These are phyloP conservation scores for Carpinus fangiana DNA, from an alignment of 306 rosid genomes.

Conservation along the genomic window DNA sequence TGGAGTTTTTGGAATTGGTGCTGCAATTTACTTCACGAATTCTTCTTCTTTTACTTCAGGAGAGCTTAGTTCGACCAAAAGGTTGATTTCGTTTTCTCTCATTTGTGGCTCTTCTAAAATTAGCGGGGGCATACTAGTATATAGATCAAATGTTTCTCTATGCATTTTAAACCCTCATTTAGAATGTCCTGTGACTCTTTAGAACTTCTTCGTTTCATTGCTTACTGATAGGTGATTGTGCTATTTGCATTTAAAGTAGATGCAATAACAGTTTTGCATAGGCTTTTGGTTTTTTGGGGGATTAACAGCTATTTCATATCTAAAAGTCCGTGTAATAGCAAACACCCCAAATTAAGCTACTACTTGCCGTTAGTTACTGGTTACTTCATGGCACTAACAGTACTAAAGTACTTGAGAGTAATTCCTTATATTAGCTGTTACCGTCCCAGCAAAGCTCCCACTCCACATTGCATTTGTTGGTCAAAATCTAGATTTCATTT, in stretches of 20 bases:
- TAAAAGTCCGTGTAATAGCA: neutral
- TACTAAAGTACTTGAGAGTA: neutral
- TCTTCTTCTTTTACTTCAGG: slow-evolving; percentile 31
- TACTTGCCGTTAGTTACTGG: neutral
- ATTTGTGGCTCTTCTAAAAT: neutral
- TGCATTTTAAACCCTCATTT: neutral
- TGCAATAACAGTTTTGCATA: neutral
- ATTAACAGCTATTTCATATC: neutral
- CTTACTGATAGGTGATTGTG: neutral
- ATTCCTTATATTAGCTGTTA: neutral
- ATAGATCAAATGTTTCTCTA: neutral
- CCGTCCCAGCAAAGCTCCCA: neutral
- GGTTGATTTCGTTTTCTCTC: slow-evolving; percentile 35
- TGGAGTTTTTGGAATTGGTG: slow-evolving; percentile 80
- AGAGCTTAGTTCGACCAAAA: slow-evolving; percentile 42
- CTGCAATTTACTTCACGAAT: slow-evolving; percentile 58
- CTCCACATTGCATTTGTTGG: neutral
- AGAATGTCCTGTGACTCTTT: neutral
- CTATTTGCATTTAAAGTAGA: neutral
- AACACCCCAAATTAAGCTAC: neutral
- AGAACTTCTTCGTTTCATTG: too few relatives aligned
- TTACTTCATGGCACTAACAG: neutral
- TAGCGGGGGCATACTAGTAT: neutral
- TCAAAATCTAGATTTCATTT: neutral
- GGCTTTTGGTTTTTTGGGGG: neutral